phyloP scores from a whole-genome alignment of 2,329 filamentous ascomycete species.

The Aspergillus fumigatiaffinis region DNA sequence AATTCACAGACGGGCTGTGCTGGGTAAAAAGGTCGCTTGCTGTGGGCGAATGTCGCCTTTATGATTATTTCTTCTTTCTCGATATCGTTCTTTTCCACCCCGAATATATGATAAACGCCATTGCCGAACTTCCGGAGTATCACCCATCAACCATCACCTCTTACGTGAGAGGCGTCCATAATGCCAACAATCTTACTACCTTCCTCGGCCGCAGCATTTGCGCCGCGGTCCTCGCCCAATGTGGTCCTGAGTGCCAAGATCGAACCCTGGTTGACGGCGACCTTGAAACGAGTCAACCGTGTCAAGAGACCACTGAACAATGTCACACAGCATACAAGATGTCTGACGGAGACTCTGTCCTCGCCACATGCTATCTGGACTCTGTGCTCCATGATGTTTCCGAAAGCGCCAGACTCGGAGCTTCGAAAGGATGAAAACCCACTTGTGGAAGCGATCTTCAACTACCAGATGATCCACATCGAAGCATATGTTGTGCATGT shows the following conservation, averaged over 20 bases:
- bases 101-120: conserved; percentile 4
- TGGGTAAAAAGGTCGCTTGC: conserved; percentile 14
- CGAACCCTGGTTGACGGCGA: conserved; percentile 95
- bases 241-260: conserved; percentile 89
- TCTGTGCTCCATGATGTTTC: conserved; percentile 84
- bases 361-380: conserved; percentile 91
- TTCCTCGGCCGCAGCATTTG: conserved; percentile 93
- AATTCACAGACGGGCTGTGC: conserved; percentile 1
- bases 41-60: conserved; percentile 40
- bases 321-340: conserved; percentile 90
- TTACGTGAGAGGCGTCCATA: conserved; percentile 48
- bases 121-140: not conserved
- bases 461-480: conserved; percentile 87
- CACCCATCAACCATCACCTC: conserved; percentile 43
- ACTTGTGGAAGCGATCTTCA: conserved; percentile 80
- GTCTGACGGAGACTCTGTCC: conserved; percentile 90
- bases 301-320: conserved; percentile 97
- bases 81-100: conserved; percentile 36
- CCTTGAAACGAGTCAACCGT: conserved; percentile 92
- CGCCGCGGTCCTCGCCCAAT: conserved; percentile 87
- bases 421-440: conserved; percentile 77
- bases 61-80: conserved; percentile 30
- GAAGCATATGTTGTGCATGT: conserved; percentile 98
- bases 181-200: conserved; percentile 95
- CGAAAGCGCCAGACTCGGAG: conserved; percentile 82